Evolutionary conservation across 2,329 filamentous ascomycete genomes (phyloP), one percentile per base, ranked within the genome.

Genomic region (Clonostachys chloroleuca): DNA sequence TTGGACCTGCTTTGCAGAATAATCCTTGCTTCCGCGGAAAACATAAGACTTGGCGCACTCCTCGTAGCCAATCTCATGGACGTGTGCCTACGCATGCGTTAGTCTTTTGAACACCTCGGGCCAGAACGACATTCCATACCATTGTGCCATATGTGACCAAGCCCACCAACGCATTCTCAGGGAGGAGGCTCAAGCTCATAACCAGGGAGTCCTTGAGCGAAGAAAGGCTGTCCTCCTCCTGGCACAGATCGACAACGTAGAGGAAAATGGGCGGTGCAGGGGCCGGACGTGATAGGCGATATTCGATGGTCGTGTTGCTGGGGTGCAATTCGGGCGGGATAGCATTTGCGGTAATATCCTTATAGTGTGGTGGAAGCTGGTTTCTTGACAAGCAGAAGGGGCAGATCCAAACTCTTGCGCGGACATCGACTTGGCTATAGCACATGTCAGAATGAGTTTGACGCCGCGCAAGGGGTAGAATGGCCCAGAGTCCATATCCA

Each of bases 1-100:
- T 68, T 97, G 92, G n/a, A 99, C 91, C 65, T 97, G 92, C 73
- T 97, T 97, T 46, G 92, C 89, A n/a, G 85, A 80, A 67, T 99
- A 99, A 61, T 99, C 94, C 75, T 97, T 99, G 76, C 85, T 96
- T 37, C 94, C 94, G 48, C 92, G 84, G 78, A 99, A 99, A 40
- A 99, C 94, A 61, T 96, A 99, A 6, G 92, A 96, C 71, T 97
- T 99, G 54, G 94, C 90, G 69, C 94, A 99, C 69, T 97, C 94
- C 47, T 89, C 92, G 64, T 99, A 99, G 47, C 94, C 94, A 56
- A 99, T 89, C 70, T 99, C 94, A 65, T 99, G 94, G 16, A 99
- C 90, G 81, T 96, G 92, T 34, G 90, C 84, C 87, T 91, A 56
- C 13, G 18, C 42, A 54, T 48, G 18, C 24, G 14, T 36, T 47